Conservation (phyloP, 2,329 filamentous ascomycete species). For the Pseudophaeomoniella oleicola region DNA sequence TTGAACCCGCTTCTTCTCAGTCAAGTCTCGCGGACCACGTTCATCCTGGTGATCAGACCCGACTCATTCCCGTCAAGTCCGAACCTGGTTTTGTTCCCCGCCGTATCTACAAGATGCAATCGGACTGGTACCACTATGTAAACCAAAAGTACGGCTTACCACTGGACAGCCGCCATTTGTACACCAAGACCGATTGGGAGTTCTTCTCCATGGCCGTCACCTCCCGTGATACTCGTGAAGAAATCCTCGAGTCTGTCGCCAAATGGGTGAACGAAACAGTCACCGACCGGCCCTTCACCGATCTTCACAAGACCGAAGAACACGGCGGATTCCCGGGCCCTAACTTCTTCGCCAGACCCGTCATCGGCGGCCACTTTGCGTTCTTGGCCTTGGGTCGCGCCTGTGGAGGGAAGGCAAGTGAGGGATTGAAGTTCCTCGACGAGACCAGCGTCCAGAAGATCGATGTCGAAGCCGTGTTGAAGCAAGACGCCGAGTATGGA, state of each 20-base stretch:
- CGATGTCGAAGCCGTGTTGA: not conserved
- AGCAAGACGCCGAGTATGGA: not conserved
- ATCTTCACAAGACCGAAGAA: constrained; percentile 70
- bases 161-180: constrained; percentile 67
- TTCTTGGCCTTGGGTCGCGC: constrained; percentile 69
- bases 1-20: constrained; percentile 12
- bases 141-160: constrained; percentile 72
- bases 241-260: constrained; percentile 61
- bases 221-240: constrained; percentile 46
- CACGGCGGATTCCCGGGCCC: constrained; percentile 59
- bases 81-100: constrained; percentile 42
- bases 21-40: constrained; percentile 6
- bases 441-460: constrained; percentile 10
- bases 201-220: constrained; percentile 76
- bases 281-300: constrained; percentile 64
- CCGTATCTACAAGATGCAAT: constrained; percentile 64
- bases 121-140: constrained; percentile 64
- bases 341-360: constrained; percentile 67
- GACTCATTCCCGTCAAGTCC: constrained; percentile 6
- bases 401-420: constrained; percentile 54
- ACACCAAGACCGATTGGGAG: constrained; percentile 84
- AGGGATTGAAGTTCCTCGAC: constrained; percentile 37
- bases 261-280: constrained; percentile 72
- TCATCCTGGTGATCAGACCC: constrained; percentile 9
- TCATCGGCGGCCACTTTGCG: constrained; percentile 75